Evolutionary conservation across 106 monocot genomes (phyloP).

Genomic region (Vanilla planifolia): DNA sequence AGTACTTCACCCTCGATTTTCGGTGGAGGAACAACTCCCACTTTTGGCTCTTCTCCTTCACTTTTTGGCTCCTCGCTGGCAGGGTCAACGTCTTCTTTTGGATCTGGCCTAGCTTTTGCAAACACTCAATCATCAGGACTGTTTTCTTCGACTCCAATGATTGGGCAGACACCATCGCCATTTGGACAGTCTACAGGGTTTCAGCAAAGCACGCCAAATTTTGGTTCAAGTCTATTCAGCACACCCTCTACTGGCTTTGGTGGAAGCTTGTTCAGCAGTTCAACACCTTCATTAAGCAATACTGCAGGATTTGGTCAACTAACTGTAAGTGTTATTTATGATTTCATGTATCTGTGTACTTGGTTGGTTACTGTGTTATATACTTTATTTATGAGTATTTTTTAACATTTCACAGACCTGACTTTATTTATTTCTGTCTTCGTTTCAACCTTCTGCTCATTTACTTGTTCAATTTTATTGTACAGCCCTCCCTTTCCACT

Average conservation of each 20-base stretch:
- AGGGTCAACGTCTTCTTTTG: constrained; percentile 61
- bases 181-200: constrained; percentile 76
- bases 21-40: constrained; percentile 37
- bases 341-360: neutral
- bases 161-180: constrained; percentile 53
- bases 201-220: constrained; percentile 39
- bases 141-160: constrained; percentile 63
- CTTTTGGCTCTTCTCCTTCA: constrained; percentile 53
- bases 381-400: constrained; percentile 1
- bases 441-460: too few species aligned
- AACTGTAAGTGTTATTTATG: constrained; percentile 40
- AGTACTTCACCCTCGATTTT: constrained; percentile 48
- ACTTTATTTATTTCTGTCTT: neutral
- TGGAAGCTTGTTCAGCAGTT: constrained; percentile 68
- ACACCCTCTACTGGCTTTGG: constrained; percentile 74
- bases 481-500: constrained; percentile 45
- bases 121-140: constrained; percentile 80
- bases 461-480: neutral
- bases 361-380: neutral
- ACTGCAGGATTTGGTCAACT: constrained; percentile 56
- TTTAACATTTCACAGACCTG: neutral
- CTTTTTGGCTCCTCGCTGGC: constrained; percentile 42
- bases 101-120: constrained; percentile 46
- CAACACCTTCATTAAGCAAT: constrained; percentile 46
- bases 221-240: constrained; percentile 58